These are phyloP conservation scores for Lyophyllum decastes DNA, from an alignment of 768 basidiomycete species.

Conservation along the genomic window DNA sequence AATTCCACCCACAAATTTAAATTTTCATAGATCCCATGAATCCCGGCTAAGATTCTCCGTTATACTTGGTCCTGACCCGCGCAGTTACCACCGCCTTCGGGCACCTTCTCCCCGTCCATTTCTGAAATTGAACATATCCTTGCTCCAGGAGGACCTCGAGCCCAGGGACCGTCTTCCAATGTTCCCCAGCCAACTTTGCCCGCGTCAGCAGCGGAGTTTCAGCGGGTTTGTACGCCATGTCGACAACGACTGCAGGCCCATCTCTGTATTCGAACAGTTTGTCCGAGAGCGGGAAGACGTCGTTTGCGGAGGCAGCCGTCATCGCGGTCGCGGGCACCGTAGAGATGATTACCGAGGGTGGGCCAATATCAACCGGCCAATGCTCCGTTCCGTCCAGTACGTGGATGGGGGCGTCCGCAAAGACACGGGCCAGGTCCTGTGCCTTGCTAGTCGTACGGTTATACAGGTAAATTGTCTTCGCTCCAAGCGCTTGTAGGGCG, in stretches of 20 bases:
- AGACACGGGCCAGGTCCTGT: slow-evolving; percentile 61
- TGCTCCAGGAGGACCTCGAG: slow-evolving; percentile 88
- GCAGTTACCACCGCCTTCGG: slow-evolving; percentile 49
- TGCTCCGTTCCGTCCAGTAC: slow-evolving; percentile 58
- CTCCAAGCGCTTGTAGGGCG: slow-evolving; percentile 72
- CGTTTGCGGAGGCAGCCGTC: slow-evolving; percentile 27
- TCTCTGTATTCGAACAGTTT: slow-evolving; percentile 55
- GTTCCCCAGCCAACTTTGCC: slow-evolving; percentile 49
- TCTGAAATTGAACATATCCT: slow-evolving; percentile 81
- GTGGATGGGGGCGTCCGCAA: slow-evolving; percentile 64
- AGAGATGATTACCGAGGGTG: slow-evolving; percentile 79
- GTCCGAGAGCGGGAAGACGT: slow-evolving; percentile 51
- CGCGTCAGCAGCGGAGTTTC: slow-evolving; percentile 78
- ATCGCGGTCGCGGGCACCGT: slow-evolving; percentile 82
- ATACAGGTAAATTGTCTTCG: slow-evolving; percentile 76
- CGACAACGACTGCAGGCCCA: slow-evolving; percentile 71
- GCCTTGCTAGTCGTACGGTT: slow-evolving; percentile 85
- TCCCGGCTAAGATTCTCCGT: slow-evolving; percentile 2
- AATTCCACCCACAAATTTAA: neutral
- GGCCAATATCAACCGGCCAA: slow-evolving; percentile 44
- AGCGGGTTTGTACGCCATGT: slow-evolving; percentile 93
- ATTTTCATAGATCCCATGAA: too few species aligned
- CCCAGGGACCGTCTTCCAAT: slow-evolving; percentile 77
- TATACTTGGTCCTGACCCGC: slow-evolving; percentile 50
- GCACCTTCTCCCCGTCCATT: slow-evolving; percentile 74